Evolutionary conservation across 805 yeast genomes (phyloP), one percentile per base, ranked within the genome.

Genomic region (Suhomyces sp.): DNA sequence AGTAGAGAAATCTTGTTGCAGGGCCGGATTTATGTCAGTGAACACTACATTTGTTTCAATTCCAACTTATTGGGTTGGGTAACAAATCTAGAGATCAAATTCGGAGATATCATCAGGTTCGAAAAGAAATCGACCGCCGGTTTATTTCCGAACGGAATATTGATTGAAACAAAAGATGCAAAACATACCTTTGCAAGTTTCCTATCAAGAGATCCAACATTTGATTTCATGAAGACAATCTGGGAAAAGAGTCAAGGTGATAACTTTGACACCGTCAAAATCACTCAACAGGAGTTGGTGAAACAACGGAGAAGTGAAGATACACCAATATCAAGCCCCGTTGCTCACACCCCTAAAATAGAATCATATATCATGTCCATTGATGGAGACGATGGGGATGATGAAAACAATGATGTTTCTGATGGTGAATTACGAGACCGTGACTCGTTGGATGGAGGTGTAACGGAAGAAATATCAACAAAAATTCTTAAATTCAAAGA

Each of bases 11-110:
- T 83, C 25, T 57, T 83, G 20, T 67, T 80, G 12, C 90, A 83
- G 43, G 90, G 90, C 12, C 70, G 75, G 42, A 50, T 83, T 51
- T 82, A 76, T 53, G 56, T 83, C 5, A 69, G 79, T 26, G 77
- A 76, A 37, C 63, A 66, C 36, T 71, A 69, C 47, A 55, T 83
- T 12, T 72, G 81, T 46, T 83, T 83, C 57, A 77, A 79, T 44
- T 78, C 87, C 1, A 81, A 79, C 44, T 72, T 83, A 29, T 63
- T 82, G 38, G 88, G 88, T 0, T 73, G 81, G 70, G 79, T 77
- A 1, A 81, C 86, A 2, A 74, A 74, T 40, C 51, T 80, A 13
- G 52, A 70, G 3, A 70, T 83, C 4, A 78, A 85, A 2, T 65
- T 80, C 34, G 72, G 67, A 36, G 85, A 82, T 45, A 76, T 83